A percentile compares a stretch with the other conserved stretches of the same genome.
phyloP scores from a whole-genome alignment of 2,329 filamentous ascomycete genomes.

The Akanthomyces uredinophilus region DNA sequence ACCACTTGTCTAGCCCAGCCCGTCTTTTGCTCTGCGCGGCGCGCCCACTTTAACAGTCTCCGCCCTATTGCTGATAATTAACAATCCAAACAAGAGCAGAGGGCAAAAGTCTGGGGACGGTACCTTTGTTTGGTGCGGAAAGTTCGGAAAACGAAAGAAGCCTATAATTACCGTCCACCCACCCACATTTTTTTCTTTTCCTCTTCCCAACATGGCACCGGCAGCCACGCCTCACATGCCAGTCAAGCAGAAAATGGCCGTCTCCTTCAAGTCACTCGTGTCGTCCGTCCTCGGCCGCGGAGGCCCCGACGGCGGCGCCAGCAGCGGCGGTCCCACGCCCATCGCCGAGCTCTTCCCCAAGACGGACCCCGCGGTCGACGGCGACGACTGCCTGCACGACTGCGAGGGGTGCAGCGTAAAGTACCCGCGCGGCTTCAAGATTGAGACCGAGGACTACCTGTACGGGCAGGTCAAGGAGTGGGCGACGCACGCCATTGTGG shows the following conservation, averaged over 20 bases:
- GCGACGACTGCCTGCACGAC: constrained; percentile 83
- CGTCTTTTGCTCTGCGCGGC: not conserved
- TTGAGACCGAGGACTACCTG: constrained; percentile 72
- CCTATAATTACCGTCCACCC: not conserved
- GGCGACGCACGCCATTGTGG: constrained; percentile 84
- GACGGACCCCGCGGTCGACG: constrained; percentile 72
- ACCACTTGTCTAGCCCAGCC: constrained; percentile 7
- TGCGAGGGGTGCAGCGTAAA: constrained; percentile 75
- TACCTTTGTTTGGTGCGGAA: not conserved
- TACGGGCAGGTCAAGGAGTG: constrained; percentile 85
- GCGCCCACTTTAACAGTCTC: not conserved
- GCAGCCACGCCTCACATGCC: constrained; percentile 24
- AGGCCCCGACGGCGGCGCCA: constrained; percentile 16
- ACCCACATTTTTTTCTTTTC: constrained; percentile 13
- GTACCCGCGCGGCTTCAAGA: constrained; percentile 66
- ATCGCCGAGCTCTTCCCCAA: constrained; percentile 60
- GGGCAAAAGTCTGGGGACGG: not conserved
- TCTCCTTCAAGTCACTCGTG: constrained; percentile 37
- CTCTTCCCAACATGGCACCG: constrained; percentile 10
- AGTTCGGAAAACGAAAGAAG: not conserved
- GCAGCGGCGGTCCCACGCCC: constrained; percentile 20
- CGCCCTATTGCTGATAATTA: not conserved
- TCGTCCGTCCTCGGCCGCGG: constrained; percentile 25
- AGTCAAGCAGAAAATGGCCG: constrained; percentile 37
- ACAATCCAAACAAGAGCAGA: not conserved